Percentiles rank a stretch among this genome's conserved stretches.
Evolutionary conservation across 169 alveolate species (phyloP).

Genomic region (Fabrea salina): DNA sequence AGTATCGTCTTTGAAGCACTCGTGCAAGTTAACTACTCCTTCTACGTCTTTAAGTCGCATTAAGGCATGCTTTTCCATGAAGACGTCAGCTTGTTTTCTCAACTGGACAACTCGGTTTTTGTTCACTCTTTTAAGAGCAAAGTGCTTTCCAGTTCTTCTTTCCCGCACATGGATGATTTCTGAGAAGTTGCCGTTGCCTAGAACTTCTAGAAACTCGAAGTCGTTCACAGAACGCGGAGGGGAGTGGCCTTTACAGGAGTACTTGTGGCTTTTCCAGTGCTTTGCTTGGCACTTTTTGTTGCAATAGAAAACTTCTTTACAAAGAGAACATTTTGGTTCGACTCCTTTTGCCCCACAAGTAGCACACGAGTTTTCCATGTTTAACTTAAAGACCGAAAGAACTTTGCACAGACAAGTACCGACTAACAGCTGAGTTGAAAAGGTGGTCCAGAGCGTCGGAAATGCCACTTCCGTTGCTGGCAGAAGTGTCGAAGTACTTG

Average conservation of each 20-base stretch:
- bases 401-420: too few relatives aligned
- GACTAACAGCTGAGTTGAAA: conserved; percentile 15
- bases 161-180: conserved; percentile 39
- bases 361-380: conserved; percentile 26
- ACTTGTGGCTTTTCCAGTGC: conserved; percentile 48
- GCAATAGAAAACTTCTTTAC: conserved; percentile 40
- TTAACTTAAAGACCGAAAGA: too few relatives aligned
- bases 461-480: conserved; percentile 69
- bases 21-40: conserved; percentile 33
- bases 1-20: conserved; percentile 40
- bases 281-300: conserved; percentile 38
- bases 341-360: conserved; percentile 29
- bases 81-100: conserved; percentile 44
- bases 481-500: conserved; percentile 72
- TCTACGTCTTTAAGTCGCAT: conserved; percentile 26
- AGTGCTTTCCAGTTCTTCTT: conserved; percentile 34
- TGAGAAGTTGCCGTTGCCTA: conserved; percentile 46
- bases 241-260: conserved; percentile 34
- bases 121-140: conserved; percentile 37
- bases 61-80: conserved; percentile 56
- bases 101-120: conserved; percentile 38
- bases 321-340: conserved; percentile 33
- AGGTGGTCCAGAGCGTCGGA: conserved; percentile 48
- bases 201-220: conserved; percentile 33
- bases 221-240: conserved; percentile 34